A percentile compares a stretch with the other conserved stretches of the same genome.
Conservation (phyloP, 441 rosid species). For the Pelargonium australe region DNA sequence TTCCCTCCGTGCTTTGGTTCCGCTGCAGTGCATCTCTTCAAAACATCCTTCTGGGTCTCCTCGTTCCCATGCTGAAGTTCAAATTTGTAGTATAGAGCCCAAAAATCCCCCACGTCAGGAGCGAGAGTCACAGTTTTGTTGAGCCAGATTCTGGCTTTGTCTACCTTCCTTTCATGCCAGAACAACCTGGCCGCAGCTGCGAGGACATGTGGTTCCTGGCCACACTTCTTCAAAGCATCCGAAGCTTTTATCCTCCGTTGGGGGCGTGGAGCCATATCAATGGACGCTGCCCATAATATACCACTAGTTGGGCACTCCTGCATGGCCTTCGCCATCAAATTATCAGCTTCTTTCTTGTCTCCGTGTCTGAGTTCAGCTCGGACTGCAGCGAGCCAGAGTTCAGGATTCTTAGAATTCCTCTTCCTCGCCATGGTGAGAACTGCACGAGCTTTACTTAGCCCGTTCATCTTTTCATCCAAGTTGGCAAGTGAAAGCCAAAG, state of each 20-base stretch:
- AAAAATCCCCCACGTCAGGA: slow-evolving; percentile 82
- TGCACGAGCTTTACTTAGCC: slow-evolving; percentile 77
- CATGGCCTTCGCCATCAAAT: slow-evolving; percentile 86
- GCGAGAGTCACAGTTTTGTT: slow-evolving; percentile 72
- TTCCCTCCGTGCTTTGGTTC: slow-evolving; percentile 93
- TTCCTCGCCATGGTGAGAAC: slow-evolving; percentile 74
- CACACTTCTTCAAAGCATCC: slow-evolving; percentile 86
- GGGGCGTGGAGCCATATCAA: slow-evolving; percentile 83
- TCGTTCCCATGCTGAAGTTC: slow-evolving; percentile 84
- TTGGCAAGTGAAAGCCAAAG: slow-evolving; percentile 79
- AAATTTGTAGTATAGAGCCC: slow-evolving; percentile 84
- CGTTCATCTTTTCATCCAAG: slow-evolving; percentile 73
- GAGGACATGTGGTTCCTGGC: slow-evolving; percentile 74
- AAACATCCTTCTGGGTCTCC: slow-evolving; percentile 71
- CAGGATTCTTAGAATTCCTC: slow-evolving; percentile 65
- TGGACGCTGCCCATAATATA: slow-evolving; percentile 82
- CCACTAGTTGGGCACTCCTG: slow-evolving; percentile 94
- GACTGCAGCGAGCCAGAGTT: slow-evolving; percentile 89
- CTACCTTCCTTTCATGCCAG: slow-evolving; percentile 92
- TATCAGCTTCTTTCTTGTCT: slow-evolving; percentile 74
- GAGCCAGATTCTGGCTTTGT: slow-evolving; percentile 82
- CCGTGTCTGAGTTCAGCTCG: slow-evolving; percentile 73
- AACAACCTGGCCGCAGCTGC: slow-evolving; percentile 80
- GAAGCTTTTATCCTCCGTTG: slow-evolving; percentile 64
- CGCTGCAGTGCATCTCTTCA: slow-evolving; percentile 61